A percentile compares a stretch with the other conserved stretches of the same genome.
Evolutionary conservation across 1,284 basidiomycete species (phyloP).

Genomic region (Phellopilus nigrolimitatus): DNA sequence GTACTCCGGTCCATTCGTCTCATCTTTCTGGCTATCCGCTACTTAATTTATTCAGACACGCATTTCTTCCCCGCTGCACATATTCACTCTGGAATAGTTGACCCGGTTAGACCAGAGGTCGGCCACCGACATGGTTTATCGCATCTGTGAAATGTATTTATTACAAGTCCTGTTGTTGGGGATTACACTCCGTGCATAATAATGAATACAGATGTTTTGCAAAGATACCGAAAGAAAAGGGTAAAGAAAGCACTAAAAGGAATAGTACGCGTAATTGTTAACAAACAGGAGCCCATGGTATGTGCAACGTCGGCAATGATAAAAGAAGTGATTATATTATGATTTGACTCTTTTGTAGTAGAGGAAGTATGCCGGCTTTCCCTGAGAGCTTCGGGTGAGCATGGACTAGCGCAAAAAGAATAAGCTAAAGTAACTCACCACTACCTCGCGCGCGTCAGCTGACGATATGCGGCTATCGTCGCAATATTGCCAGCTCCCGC

Average conservation of each 20-base stretch:
- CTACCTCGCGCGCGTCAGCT: constrained; percentile 74
- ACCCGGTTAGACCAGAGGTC: no score
- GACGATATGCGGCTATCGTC: constrained; percentile 78
- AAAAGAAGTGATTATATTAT: constrained; percentile 34
- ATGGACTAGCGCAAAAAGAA: neutral
- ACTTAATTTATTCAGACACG: no score
- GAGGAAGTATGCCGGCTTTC: constrained; percentile 82
- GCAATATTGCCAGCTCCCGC: constrained; percentile 81
- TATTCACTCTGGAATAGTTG: no score
- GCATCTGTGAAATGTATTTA: constrained; percentile 8
- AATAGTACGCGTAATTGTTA: neutral
- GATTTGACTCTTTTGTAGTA: constrained; percentile 74
- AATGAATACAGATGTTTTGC: constrained; percentile 12
- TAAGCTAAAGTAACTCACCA: constrained; percentile 50
- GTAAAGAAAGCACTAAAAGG: neutral
- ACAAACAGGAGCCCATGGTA: neutral
- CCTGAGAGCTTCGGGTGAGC: constrained; percentile 40
- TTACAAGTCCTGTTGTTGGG: constrained; percentile 4
- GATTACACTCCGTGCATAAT: constrained; percentile 13
- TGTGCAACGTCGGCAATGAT: no score
- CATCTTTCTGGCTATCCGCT: no score
- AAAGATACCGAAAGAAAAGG: neutral
- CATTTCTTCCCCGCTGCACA: no score
- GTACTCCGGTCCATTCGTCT: neutral
- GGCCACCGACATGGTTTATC: no score